A percentile compares a stretch with the other conserved stretches of the same genome.
These are phyloP conservation scores for Kurtzmaniella fragi DNA, from an alignment of 805 yeast species.

Conservation along the genomic window DNA sequence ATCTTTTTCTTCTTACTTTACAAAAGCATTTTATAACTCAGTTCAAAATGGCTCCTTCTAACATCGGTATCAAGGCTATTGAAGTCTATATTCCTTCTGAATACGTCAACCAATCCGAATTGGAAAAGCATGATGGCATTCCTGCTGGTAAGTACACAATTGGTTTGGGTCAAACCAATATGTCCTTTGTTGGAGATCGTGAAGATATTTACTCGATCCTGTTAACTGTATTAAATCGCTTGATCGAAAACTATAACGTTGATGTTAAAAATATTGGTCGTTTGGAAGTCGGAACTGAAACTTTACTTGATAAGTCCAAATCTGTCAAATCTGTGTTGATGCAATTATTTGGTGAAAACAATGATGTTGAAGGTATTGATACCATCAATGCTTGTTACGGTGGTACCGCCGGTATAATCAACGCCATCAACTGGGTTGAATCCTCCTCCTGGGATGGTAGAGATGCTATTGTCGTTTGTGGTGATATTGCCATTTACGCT, in stretches of 20 bases:
- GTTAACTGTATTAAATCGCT: slow-evolving; percentile 78
- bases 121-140: slow-evolving; percentile 81
- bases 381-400: slow-evolving; percentile 98
- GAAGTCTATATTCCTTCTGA: slow-evolving; percentile 80
- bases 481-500: slow-evolving; percentile 96
- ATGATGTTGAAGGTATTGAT: slow-evolving; percentile 93
- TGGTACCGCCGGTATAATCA: slow-evolving; percentile 93
- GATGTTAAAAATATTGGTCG: slow-evolving; percentile 84
- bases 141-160: slow-evolving; percentile 95
- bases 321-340: slow-evolving; percentile 92
- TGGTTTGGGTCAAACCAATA: slow-evolving; percentile 97
- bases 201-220: slow-evolving; percentile 94
- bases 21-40: not conserved
- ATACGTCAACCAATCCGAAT: slow-evolving; percentile 77
- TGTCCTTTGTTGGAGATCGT: slow-evolving; percentile 96
- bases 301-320: slow-evolving; percentile 93
- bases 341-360: slow-evolving; percentile 86
- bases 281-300: slow-evolving; percentile 97
- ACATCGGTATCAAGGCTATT: slow-evolving; percentile 95
- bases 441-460: slow-evolving; percentile 97
- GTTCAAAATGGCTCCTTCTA: slow-evolving; percentile 33
- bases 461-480: slow-evolving; percentile 93
- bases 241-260: slow-evolving; percentile 75
- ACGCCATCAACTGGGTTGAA: slow-evolving; percentile 93
- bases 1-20: too few species aligned